Evolutionary conservation across 108 stramenopile species (phyloP), one percentile per base, ranked within the genome.

Genomic region (Discostella pseudostelligera): DNA sequence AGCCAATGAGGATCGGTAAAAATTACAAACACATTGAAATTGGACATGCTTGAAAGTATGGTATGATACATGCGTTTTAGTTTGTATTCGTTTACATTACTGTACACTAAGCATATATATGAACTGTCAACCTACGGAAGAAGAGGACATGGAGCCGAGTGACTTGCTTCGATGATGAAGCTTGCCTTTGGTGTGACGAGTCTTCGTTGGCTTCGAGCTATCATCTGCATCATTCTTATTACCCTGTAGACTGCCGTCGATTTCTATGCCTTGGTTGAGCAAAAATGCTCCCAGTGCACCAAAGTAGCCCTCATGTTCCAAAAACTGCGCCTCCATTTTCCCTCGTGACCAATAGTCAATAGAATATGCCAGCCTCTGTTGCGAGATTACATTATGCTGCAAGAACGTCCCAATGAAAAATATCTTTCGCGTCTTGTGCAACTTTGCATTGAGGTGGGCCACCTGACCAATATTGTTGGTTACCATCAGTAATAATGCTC

Each of bases 381-480:
- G 88, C 5, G 93, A 90, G 36, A 98, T 90, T 19, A 70, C 79
- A 67, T 98, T 98, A 56, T 95, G 88, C 50, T 97, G 90, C 60
- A 99, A 68, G 56, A 99, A 99, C 51, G 92, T 97, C 0, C 99
- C 99, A 13, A 97, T 92, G 74, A 99, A 99, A 51, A 95, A 96
- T 62, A 98, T 97, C 12, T 93, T 75, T 16, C 70, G 57, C 21
- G 94, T 95, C 16, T 88, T 81, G 83, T 92, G 75, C 4, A 97
- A 78, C 55, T 90, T 72, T 24, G 99, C 99, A 76, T 94, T 96
- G 13, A 99, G 70, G 65, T 97, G 93, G 1, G 97, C 96, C 4
- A 98, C 90, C 80, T 98, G 94, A 11, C 96, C 97, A 78, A 99
- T 97, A 69, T 99, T 98, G 79, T 96, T 97, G 12, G 99, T 97